A percentile compares a stretch with the other conserved stretches of the same genome.
Evolutionary conservation across 306 rosid species (phyloP).

Genomic region (Morella rubra): DNA sequence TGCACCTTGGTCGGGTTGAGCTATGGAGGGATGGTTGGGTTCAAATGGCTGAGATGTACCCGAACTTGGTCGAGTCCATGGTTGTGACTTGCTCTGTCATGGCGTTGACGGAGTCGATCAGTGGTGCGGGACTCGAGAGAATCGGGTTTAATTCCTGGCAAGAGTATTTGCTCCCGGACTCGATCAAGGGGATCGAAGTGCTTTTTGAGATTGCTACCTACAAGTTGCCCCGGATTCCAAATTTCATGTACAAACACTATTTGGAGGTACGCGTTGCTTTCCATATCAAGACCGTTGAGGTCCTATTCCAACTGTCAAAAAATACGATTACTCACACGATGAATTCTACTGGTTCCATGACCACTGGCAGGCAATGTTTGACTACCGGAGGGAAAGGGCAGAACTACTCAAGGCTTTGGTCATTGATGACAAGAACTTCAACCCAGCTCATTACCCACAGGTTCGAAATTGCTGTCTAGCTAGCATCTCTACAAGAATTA

Average conservation of each 20-base stretch:
- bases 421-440: conserved; percentile 20
- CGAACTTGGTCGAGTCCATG: conserved; percentile 38
- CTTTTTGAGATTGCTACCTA: conserved; percentile 25
- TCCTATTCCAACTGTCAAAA: too few relatives aligned
- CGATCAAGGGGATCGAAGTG: conserved; percentile 22
- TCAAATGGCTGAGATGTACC: conserved; percentile 41
- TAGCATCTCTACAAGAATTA: too few relatives aligned
- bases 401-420: conserved; percentile 38
- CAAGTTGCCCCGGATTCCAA: conserved; percentile 28
- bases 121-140: conserved; percentile 21
- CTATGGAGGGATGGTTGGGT: conserved; percentile 53
- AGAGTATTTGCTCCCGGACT: conserved; percentile 36
- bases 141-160: conserved; percentile 35
- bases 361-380: conserved; percentile 34
- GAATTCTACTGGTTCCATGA: background rate
- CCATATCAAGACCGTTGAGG: too few relatives aligned
- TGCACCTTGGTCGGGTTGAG: conserved; percentile 41
- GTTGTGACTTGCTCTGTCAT: conserved; percentile 32
- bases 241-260: conserved; percentile 26
- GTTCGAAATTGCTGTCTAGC: too few relatives aligned
- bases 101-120: conserved; percentile 35
- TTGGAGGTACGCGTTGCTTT: conserved; percentile 28
- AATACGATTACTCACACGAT: background rate
- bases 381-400: conserved; percentile 28
- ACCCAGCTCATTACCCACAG: conserved; percentile 23